Evolutionary conservation across 495 filamentous ascomycete species (phyloP).

Genomic region (Penicillium subrubescens): DNA sequence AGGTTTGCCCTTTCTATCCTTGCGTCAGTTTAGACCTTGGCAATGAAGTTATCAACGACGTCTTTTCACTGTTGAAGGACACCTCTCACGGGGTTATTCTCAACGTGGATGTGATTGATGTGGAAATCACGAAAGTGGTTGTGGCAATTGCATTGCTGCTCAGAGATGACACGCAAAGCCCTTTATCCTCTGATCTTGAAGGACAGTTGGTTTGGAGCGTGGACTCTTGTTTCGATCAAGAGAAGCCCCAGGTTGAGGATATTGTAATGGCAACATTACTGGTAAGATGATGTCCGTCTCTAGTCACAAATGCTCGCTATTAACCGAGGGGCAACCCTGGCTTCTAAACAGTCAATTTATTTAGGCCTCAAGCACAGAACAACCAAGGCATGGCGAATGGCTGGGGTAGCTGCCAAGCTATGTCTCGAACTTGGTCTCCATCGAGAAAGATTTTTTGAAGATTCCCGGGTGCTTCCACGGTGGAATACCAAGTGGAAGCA

Average conservation of each 20-base stretch:
- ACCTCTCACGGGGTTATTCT: neutral
- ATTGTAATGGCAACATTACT: neutral
- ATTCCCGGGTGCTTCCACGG: neutral
- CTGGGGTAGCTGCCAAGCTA: neutral
- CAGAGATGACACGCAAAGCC: neutral
- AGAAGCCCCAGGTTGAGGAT: neutral
- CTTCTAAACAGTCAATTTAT: neutral
- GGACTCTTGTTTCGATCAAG: neutral
- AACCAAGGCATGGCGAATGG: neutral
- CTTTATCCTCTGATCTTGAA: neutral
- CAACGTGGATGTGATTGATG: neutral
- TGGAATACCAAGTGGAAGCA: neutral
- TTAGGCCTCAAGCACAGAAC: neutral
- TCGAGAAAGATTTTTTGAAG: neutral
- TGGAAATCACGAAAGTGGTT: neutral
- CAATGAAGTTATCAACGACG: neutral
- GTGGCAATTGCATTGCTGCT: neutral
- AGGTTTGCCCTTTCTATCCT: neutral
- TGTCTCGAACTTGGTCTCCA: neutral
- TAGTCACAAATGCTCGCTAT: neutral
- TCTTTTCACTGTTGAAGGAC: neutral
- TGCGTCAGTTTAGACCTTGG: neutral
- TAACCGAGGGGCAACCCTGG: neutral
- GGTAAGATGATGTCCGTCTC: neutral
- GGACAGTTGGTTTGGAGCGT: neutral